Evolutionary conservation across 2,329 filamentous ascomycete genomes (phyloP), one percentile per base, ranked within the genome.

Genomic region (Helotiales sp.): DNA sequence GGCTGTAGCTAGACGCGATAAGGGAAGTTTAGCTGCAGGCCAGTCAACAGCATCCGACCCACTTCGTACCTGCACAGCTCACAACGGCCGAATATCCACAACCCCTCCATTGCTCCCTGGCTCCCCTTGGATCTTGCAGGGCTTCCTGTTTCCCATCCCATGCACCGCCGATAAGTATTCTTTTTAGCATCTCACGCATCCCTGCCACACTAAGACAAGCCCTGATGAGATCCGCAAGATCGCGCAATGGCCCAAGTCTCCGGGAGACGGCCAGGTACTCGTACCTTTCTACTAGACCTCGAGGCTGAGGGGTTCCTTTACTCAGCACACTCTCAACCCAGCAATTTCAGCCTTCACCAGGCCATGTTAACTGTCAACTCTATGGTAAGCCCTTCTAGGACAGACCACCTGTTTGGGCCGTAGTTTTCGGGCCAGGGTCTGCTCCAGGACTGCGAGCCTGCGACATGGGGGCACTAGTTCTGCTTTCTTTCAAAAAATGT

Each of bases 331-430:
- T 28, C 20, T 57, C 54, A 43, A 61, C 28, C 66, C 52, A 61
- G 65, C 68, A 65, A 71, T 73, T 70, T 75, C 73, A 74, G 74
- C 74, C 72, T 70, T 71, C 54, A 61, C 57, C 64, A 40, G 20
- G 52, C 30, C 52, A 34, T 55, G 28, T 55, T 30, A 6, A 57
- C 20, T 57, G 32, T 57, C 32, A 24, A 57, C 20, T 24, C 30
- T 66, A 28, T 55, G 45, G 45, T 64, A 67, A 69, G 34, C 40
- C 54, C 70, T 61, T 70, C 70, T 60, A 61, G 70, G 68, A 69
- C 60, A 72, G 71, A 75, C 72, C 70, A 73, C 65, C 69, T 61
- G 70, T 74, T 74, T 73, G 73, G 71, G 66, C 66, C 66, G 61
- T 55, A 52, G 67, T 70, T 26, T 54, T 67, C 63, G 65, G 65